Base-by-base conservation (phyloP, 495 filamentous ascomycete species). In the Podospora pseudopauciseta region DNA sequence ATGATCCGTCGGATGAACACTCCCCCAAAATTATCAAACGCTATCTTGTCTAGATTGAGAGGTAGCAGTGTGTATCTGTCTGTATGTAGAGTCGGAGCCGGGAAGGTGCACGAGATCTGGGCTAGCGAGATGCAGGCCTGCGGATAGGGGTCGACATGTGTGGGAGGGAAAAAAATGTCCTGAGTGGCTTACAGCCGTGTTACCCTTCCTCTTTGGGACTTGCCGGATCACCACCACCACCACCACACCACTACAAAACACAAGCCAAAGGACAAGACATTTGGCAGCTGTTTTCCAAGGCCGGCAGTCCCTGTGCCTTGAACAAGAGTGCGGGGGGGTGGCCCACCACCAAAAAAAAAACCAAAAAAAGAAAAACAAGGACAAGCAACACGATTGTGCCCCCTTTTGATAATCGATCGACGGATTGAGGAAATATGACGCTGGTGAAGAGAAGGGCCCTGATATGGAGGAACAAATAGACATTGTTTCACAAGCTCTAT, bases 161-260 rank as follows among this genome's bases (percentile, higher is more conserved):
- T 23, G 20, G 34, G 34, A 39, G 34, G 34, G 39, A 18, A 18
- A 49, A 49, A 11, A 11, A 5, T 11, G 39, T 13, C 39, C 7
- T 49, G 39, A 49, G 39, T 49, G 55, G 55, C 55, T 58, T 58
- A 58, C 55, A 58, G 23, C 23, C 5, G 23, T 58, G 55, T 58
- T 58, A 20, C 55, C 55, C 55, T 58, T 58, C 55, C 55, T 58
- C n/a, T 58, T 58, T 58, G 55, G 55, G 55, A 58, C 55, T 58
- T 19, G n/a, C 39, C 39, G 39, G 39, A 49, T 49, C 39, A 49
- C 7, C 30, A 32, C 30, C 23, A 23, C 20, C 20, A 23, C 39
- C 39, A 49, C 39, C 39, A 49, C 39, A 49, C 39, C 39, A 49
- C 13, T 49, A 49, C 39, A 49, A 49, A 49, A 49, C 39, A 49